These are phyloP conservation scores for Fusarium sp. DNA, from an alignment of 2,329 filamentous ascomycete genomes.

Conservation along the genomic window DNA sequence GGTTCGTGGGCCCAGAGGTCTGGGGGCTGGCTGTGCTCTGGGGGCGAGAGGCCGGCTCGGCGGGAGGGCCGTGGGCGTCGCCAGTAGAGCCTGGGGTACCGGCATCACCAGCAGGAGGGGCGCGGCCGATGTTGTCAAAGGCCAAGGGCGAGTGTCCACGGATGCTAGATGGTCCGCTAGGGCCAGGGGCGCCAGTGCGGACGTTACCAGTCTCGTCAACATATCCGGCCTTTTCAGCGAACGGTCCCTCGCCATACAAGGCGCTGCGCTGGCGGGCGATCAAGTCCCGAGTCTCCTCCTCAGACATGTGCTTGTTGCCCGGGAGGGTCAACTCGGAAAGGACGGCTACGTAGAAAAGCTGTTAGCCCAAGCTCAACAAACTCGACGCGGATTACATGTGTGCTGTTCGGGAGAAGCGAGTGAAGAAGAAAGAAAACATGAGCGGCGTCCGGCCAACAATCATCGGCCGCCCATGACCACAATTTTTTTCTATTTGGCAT, in stretches of 20 bases:
- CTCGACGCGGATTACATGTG: slow-evolving; percentile 43
- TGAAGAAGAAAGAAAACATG: slow-evolving; percentile 42
- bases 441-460: slow-evolving; percentile 38
- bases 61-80: slow-evolving; percentile 62
- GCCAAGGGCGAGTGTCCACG: slow-evolving; percentile 84
- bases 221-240: slow-evolving; percentile 75
- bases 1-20: slow-evolving; percentile 66
- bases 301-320: slow-evolving; percentile 84
- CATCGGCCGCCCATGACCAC: slow-evolving; percentile 42
- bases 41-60: slow-evolving; percentile 71
- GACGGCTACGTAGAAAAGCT: slow-evolving; percentile 60
- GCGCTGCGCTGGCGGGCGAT: slow-evolving; percentile 96
- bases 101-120: slow-evolving; percentile 51
- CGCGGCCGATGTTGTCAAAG: slow-evolving; percentile 70
- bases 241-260: slow-evolving; percentile 83
- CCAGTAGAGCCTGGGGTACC: slow-evolving; percentile 55
- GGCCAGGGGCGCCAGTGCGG: slow-evolving; percentile 74
- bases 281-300: slow-evolving; percentile 95
- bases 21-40: slow-evolving; percentile 90
- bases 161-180: slow-evolving; percentile 71
- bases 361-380: slow-evolving; percentile 53
- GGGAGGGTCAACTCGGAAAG: slow-evolving; percentile 58
- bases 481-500: slow-evolving; percentile 55
- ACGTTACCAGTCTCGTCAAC: slow-evolving; percentile 75
- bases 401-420: slow-evolving; percentile 38